Evolutionary conservation across 345 rosid species (phyloP).

Genomic region (Litchi chinensis): DNA sequence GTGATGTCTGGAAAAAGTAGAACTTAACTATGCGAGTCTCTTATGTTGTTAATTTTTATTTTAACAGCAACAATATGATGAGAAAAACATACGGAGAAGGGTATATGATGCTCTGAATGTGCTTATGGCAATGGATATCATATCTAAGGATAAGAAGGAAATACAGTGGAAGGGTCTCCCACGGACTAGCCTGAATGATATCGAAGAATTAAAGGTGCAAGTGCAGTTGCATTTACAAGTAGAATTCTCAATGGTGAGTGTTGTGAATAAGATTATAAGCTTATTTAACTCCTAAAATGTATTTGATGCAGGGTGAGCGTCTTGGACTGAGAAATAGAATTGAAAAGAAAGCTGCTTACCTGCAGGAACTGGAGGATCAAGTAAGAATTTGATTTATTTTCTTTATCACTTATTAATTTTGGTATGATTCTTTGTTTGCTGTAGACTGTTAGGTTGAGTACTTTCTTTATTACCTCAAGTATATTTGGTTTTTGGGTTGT

Average conservation of each 20-base stretch:
- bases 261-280: slow-evolving; percentile 25
- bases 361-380: slow-evolving; percentile 93
- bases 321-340: slow-evolving; percentile 70
- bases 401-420: slow-evolving; percentile 13
- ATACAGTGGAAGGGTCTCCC: slow-evolving; percentile 99
- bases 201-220: slow-evolving; percentile 91
- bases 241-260: slow-evolving; percentile 4
- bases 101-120: slow-evolving; percentile 99
- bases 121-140: slow-evolving; percentile 98
- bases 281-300: slow-evolving; percentile 22
- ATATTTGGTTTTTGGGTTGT: not conserved
- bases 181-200: slow-evolving; percentile 85
- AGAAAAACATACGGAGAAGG: slow-evolving; percentile 96
- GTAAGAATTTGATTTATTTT: slow-evolving; percentile 45
- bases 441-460: slow-evolving; percentile 12
- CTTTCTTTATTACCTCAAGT: not conserved
- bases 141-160: slow-evolving; percentile 96
- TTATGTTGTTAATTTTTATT: slow-evolving; percentile 12
- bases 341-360: slow-evolving; percentile 88
- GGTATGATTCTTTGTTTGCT: slow-evolving; percentile 10
- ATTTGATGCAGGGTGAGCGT: slow-evolving; percentile 61
- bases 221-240: slow-evolving; percentile 18
- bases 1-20: slow-evolving; percentile 9
- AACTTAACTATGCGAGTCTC: slow-evolving; percentile 1
- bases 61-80: slow-evolving; percentile 93